phyloP scores from a whole-genome alignment of 2,329 filamentous ascomycete genomes.

The Aspergillus ochraceus region DNA sequence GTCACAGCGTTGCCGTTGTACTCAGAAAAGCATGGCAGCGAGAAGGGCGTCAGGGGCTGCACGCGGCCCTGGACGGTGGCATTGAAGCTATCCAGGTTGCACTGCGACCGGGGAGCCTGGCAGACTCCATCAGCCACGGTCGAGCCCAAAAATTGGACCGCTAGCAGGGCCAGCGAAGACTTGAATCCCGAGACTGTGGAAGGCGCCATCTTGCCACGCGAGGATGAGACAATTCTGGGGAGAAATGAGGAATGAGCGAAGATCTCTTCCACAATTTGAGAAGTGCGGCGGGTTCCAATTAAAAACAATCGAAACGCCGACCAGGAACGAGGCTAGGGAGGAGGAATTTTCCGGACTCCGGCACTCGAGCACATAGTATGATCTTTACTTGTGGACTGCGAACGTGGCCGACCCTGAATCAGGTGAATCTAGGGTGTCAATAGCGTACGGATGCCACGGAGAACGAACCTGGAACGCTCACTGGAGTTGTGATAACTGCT shows the following conservation, averaged over 20 bases:
- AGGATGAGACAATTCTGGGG: neutral
- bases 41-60: conserved; percentile 9
- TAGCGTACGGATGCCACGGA: neutral
- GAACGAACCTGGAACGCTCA: neutral
- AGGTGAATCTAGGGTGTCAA: neutral
- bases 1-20: conserved; percentile 10
- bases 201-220: neutral
- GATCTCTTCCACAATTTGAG: neutral
- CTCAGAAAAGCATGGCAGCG: conserved; percentile 14
- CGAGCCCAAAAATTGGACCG: conserved; percentile 3
- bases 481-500: neutral
- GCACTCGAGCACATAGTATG: neutral
- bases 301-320: neutral
- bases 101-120: neutral
- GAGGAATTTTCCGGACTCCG: neutral
- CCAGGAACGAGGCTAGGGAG: neutral
- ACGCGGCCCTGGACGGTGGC: conserved; percentile 10
- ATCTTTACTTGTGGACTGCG: neutral
- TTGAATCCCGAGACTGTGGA: conserved; percentile 1
- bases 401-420: neutral
- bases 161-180: conserved; percentile 3
- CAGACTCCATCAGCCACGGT: neutral
- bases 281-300: neutral
- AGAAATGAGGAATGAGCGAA: neutral
- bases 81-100: conserved; percentile 8